These are phyloP conservation scores for Trypanosoma mega DNA, from an alignment of 208 protist species.

Conservation along the genomic window DNA sequence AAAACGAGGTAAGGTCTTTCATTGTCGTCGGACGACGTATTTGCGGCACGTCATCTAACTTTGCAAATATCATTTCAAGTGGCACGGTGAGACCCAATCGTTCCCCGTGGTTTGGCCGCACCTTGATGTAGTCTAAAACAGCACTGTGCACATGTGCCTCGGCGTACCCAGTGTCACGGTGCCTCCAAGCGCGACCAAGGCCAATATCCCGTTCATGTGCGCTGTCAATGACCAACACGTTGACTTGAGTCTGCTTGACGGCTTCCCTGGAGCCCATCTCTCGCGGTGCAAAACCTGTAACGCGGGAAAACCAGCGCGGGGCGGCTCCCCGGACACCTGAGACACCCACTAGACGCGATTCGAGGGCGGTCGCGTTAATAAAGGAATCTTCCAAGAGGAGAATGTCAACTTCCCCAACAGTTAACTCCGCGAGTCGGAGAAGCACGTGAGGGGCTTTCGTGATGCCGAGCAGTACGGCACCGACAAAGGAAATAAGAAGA, in stretches of 20 bases:
- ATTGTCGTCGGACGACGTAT: too few species aligned
- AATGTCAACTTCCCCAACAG: slow-evolving; percentile 69
- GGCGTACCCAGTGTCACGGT: slow-evolving; percentile 69
- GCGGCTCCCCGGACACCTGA: slow-evolving; percentile 35
- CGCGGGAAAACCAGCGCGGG: slow-evolving; percentile 66
- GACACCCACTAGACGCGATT: slow-evolving; percentile 5
- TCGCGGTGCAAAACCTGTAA: too few species aligned
- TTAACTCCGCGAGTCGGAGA: slow-evolving; percentile 68
- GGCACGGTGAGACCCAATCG: slow-evolving; percentile 20
- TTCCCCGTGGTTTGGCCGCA: slow-evolving; percentile 56
- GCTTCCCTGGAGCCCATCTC: too few species aligned
- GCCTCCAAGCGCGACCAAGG: slow-evolving; percentile 85
- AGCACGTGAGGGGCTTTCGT: slow-evolving; percentile 70
- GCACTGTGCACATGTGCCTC: slow-evolving; percentile 81
- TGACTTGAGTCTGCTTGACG: slow-evolving; percentile 15
- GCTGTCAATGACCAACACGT: slow-evolving; percentile 75
- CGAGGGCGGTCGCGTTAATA: slow-evolving; percentile 64
- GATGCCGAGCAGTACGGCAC: slow-evolving; percentile 44
- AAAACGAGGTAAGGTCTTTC: too few species aligned
- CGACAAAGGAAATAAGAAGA: slow-evolving; percentile 69
- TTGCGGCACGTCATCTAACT: too few species aligned
- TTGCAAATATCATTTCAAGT: slow-evolving; percentile 21
- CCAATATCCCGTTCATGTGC: slow-evolving; percentile 55
- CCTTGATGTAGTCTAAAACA: slow-evolving; percentile 59
- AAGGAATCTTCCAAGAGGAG: slow-evolving; percentile 35